Evolutionary conservation across 2,329 filamentous ascomycete species (phyloP).

Genomic region (Penicillium sp.): DNA sequence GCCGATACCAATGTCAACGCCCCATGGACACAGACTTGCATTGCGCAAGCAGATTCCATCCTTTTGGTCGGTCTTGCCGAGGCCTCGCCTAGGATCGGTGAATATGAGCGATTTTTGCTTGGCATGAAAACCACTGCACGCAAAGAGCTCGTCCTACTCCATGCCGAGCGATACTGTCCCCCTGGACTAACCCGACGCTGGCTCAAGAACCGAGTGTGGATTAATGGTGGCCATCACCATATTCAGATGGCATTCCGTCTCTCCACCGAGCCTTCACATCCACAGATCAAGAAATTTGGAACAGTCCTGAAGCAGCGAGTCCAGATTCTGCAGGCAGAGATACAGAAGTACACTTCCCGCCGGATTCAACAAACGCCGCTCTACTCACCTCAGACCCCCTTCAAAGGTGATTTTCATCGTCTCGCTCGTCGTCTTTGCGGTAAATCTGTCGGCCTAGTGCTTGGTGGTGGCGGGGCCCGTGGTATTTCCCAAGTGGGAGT

Average conservation of each 20-base stretch:
- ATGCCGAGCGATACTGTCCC: constrained; percentile 83
- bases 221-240: constrained; percentile 96
- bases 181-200: constrained; percentile 86
- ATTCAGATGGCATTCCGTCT: constrained; percentile 91
- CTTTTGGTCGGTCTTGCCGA: constrained; percentile 90
- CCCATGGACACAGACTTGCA: constrained; percentile 98
- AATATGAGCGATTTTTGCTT: constrained; percentile 94
- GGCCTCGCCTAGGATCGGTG: constrained; percentile 84
- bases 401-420: constrained; percentile 95
- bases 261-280: constrained; percentile 75
- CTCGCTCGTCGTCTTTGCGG: constrained; percentile 88
- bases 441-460: constrained; percentile 90
- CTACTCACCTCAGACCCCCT: constrained; percentile 88
- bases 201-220: constrained; percentile 93
- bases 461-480: constrained; percentile 89
- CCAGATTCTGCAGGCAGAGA: constrained; percentile 92
- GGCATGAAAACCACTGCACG: constrained; percentile 97
- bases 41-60: constrained; percentile 95
- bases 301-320: constrained; percentile 89
- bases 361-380: constrained; percentile 84
- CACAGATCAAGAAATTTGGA: constrained; percentile 76
- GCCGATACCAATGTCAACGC: constrained; percentile 97
- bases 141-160: constrained; percentile 88
- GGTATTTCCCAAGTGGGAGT: constrained; percentile 93
- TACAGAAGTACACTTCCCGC: constrained; percentile 97